Evolutionary conservation across 2,329 filamentous ascomycete genomes (phyloP).

Genomic region (Apiospora aurea): DNA sequence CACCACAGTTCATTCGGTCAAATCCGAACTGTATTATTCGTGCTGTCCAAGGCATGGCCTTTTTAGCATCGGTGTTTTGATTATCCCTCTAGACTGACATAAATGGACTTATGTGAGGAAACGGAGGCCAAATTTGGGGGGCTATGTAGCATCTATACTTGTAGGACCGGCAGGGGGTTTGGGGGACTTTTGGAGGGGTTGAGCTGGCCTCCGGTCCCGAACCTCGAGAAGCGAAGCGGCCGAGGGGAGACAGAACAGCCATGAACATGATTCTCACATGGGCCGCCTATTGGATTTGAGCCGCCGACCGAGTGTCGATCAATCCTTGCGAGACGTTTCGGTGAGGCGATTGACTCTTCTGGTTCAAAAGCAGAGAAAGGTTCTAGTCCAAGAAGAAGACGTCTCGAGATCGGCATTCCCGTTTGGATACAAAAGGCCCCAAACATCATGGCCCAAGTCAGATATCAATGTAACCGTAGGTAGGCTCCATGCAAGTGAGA

Average conservation of each 20-base stretch:
- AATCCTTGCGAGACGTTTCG: not conserved
- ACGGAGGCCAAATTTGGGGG: not conserved
- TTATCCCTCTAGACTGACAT: not conserved
- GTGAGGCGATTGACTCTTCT: no score
- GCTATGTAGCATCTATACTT: not conserved
- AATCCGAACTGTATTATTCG: not conserved
- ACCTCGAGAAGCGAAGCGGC: not conserved
- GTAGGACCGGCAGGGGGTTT: not conserved
- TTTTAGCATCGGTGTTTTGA: not conserved
- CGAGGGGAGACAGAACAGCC: not conserved
- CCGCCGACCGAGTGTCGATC: not conserved
- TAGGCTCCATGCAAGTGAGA: not conserved
- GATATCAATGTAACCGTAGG: not conserved
- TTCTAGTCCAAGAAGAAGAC: not conserved
- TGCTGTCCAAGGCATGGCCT: no score
- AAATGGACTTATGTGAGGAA: not conserved
- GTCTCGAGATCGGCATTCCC: no score
- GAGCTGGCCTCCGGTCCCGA: constrained; percentile 9
- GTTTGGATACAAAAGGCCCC: not conserved
- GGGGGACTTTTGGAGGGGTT: not conserved
- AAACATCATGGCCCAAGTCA: not conserved
- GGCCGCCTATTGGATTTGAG: not conserved
- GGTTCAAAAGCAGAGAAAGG: not conserved
- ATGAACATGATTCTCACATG: not conserved
- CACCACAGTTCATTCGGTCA: not conserved